phyloP scores from a whole-genome alignment of 2,329 filamentous ascomycete genomes.

The Trematosphaeria pertusa region DNA sequence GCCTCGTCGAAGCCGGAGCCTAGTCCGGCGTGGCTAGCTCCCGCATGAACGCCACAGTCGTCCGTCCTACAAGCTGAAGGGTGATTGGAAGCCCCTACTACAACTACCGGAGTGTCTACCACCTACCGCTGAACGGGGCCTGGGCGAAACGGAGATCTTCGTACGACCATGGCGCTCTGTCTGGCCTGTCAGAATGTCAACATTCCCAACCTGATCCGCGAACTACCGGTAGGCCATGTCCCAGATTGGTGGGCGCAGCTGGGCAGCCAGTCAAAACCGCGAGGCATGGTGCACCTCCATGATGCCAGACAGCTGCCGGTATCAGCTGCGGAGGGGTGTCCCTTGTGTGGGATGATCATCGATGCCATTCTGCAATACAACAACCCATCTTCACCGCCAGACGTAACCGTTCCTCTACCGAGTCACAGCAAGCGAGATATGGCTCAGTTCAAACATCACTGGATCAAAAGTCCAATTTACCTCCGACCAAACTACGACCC shows the following conservation, averaged over 20 bases:
- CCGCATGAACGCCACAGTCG: constrained; percentile 27
- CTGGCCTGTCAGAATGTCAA: constrained; percentile 19
- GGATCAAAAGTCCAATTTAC: constrained; percentile 21
- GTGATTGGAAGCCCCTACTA: constrained; percentile 20
- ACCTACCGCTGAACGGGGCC: constrained; percentile 13
- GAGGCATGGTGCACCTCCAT: constrained; percentile 24
- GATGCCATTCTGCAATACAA: constrained; percentile 23
- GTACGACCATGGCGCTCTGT: constrained; percentile 25
- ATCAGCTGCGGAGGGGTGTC: constrained; percentile 22
- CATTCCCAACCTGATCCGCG: constrained; percentile 17
- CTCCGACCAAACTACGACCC: constrained; percentile 24
- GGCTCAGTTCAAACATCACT: constrained; percentile 13
- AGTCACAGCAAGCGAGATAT: constrained; percentile 12
- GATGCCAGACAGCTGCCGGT: constrained; percentile 21
- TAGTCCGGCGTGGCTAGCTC: constrained; percentile 24
- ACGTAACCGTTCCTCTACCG: constrained; percentile 1
- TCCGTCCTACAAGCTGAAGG: no score
- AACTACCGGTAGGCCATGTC: constrained; percentile 12
- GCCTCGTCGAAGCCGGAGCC: constrained; percentile 9
- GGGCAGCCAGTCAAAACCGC: constrained; percentile 18
- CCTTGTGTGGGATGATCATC: constrained; percentile 25
- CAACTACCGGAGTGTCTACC: constrained; percentile 19
- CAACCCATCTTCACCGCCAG: not conserved
- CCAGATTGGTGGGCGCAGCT: constrained; percentile 25
- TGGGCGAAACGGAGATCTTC: not conserved